phyloP scores from a whole-genome alignment of 2,329 filamentous ascomycete species.

The Didymellaceae sp. region DNA sequence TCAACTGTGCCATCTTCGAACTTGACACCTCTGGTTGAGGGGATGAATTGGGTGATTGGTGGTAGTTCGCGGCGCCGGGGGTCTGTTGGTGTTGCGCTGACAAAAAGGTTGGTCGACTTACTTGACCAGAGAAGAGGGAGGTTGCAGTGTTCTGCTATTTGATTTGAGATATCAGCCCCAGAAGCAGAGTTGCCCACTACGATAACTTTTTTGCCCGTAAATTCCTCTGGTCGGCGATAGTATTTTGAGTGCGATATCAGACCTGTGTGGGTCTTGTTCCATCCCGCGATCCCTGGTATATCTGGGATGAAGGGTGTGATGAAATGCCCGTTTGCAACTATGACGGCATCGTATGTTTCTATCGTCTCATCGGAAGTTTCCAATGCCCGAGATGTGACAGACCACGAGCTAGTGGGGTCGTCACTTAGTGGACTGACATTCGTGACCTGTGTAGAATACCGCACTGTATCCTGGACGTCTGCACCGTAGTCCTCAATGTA shows the following conservation, averaged over 20 bases:
- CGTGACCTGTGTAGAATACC: slow-evolving; percentile 74
- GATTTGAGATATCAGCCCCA: slow-evolving; percentile 80
- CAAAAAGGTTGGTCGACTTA: slow-evolving; percentile 22
- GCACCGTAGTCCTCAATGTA: slow-evolving; percentile 77
- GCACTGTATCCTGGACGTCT: slow-evolving; percentile 70
- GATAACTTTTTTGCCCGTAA: slow-evolving; percentile 72
- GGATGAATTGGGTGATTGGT: slow-evolving; percentile 60
- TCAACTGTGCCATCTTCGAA: slow-evolving; percentile 73
- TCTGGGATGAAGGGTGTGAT: slow-evolving; percentile 54
- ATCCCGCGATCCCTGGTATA: slow-evolving; percentile 51
- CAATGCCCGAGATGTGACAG: slow-evolving; percentile 62
- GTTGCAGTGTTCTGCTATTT: slow-evolving; percentile 69
- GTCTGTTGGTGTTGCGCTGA: slow-evolving; percentile 32
- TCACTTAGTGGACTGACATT: slow-evolving; percentile 55
- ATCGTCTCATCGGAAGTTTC: slow-evolving; percentile 46
- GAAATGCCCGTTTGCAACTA: slow-evolving; percentile 58
- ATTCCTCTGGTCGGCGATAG: slow-evolving; percentile 72
- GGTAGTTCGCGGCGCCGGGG: slow-evolving; percentile 64
- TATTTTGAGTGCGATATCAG: slow-evolving; percentile 69
- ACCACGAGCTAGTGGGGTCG: slow-evolving; percentile 59
- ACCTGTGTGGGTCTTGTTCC: slow-evolving; percentile 48
- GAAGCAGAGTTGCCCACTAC: slow-evolving; percentile 86
- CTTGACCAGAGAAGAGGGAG: slow-evolving; percentile 62
- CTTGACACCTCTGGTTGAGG: slow-evolving; percentile 65
- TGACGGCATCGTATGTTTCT: slow-evolving; percentile 61